Base-by-base conservation (phyloP, 2,329 filamentous ascomycete species). In the Fusarium haematococcum region DNA sequence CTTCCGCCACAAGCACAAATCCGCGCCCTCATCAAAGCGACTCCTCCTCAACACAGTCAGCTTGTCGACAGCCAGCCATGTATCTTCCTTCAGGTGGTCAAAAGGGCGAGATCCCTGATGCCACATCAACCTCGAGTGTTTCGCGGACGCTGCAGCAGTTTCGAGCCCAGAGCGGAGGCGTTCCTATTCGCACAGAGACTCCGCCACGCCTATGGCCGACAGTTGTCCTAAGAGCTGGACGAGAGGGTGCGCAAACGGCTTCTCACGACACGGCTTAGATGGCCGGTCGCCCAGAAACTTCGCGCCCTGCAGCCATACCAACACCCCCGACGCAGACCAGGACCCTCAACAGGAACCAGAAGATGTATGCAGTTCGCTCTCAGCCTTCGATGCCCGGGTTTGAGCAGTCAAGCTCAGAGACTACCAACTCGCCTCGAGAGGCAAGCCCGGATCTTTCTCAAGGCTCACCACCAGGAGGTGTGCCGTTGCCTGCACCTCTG, bases 401-500 rank as follows among this genome's bases (percentile, higher is more conserved):
- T 4, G 65, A 70, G 16, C 6, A 64, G 2, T 45, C 54, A 8
- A 57, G 63, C 13, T 20, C 43, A 2, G 65, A 66, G 14, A 74
- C 72, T 27, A 70, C 65, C 50, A 27, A 75, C 65, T 20, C 72
- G 37, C 32, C 50, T 27, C 35, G 32, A 25, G 41, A 30, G 20
- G n/a, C 25, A 14, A 64, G 14, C 33, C 39, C 10, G 5, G 11
- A 20, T 23, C 4, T 37, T 32, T 11, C 35, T 5, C 13, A 43
- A 5, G 62, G 57, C 10, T 35, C 45, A 2, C 61, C 65, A 4
- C 25, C 61, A 18, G 35, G 35, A 41, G 45, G 45, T 2, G 69
- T 63, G 16, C 76, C 73, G 5, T 63, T 69, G 11, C 76, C 76
- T 25, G 69, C 65, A n/a, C 75, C 75, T 0, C 63, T 78, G 2